These are phyloP conservation scores for Miscanthus lutarioriparius DNA, from an alignment of 176 grass and related monocot species.

Conservation along the genomic window DNA sequence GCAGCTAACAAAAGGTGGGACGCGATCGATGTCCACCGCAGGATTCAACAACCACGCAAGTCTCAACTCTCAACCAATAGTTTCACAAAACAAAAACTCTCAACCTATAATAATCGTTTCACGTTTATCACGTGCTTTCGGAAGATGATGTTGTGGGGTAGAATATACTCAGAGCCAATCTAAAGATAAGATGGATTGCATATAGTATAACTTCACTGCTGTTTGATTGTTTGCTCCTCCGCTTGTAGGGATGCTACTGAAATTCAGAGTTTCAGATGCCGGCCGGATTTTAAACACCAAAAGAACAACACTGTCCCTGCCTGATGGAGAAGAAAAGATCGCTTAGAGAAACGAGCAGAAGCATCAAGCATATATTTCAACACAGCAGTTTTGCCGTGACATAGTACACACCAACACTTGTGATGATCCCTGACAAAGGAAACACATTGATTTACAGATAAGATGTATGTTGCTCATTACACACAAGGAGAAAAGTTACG, in stretches of 20 bases:
- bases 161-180: background rate
- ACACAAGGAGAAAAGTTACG: too few species aligned
- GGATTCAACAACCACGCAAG: background rate
- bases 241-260: too few species aligned
- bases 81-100: too few species aligned
- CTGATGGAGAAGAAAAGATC: background rate
- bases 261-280: background rate
- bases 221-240: background rate
- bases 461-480: background rate
- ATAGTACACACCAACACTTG: background rate
- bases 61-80: background rate
- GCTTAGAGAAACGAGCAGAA: background rate
- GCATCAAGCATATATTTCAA: background rate
- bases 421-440: background rate
- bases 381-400: background rate
- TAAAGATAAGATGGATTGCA: background rate
- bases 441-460: background rate
- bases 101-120: background rate
- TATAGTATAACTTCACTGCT: background rate
- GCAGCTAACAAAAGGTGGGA: background rate
- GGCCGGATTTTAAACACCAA: background rate
- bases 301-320: background rate
- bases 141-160: background rate
- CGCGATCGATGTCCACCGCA: background rate
- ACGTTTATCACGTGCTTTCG: background rate